A percentile compares a stretch with the other conserved stretches of the same genome.
phyloP scores from a whole-genome alignment of 495 filamentous ascomycete genomes.

The Xylaria nigripes region DNA sequence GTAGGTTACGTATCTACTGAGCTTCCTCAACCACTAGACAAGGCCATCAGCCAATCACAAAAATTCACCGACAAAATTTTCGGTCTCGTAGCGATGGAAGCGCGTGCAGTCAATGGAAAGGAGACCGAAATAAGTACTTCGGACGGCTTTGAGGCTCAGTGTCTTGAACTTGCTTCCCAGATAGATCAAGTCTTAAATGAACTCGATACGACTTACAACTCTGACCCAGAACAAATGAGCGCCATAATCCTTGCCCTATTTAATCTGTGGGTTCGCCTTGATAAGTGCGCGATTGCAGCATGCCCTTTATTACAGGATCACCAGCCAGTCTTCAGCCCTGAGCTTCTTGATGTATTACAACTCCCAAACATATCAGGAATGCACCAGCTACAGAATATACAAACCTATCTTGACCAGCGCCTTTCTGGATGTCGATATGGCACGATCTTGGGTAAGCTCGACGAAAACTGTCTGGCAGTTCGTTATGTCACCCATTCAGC shows the following conservation, averaged over 20 bases:
- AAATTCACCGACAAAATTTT: slow-evolving; percentile 16
- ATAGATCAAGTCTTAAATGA: slow-evolving; percentile 32
- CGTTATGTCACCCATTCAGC: slow-evolving; percentile 34
- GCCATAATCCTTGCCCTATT: slow-evolving; percentile 34
- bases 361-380: slow-evolving; percentile 36
- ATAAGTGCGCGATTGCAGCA: slow-evolving; percentile 21
- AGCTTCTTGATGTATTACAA: slow-evolving; percentile 45
- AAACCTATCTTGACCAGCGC: slow-evolving; percentile 38
- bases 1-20: not conserved
- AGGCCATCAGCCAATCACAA: slow-evolving; percentile 12
- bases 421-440: slow-evolving; percentile 3
- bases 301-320: slow-evolving; percentile 32
- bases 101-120: not conserved
- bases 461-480: slow-evolving; percentile 34
- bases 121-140: not conserved
- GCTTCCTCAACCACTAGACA: slow-evolving; percentile 18
- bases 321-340: slow-evolving; percentile 32
- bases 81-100: slow-evolving; percentile 12
- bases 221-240: slow-evolving; percentile 39
- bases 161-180: slow-evolving; percentile 26
- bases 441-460: slow-evolving; percentile 39
- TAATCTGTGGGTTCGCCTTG: slow-evolving; percentile 38
- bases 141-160: slow-evolving; percentile 10
- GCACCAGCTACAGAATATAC: slow-evolving; percentile 39
- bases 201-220: slow-evolving; percentile 11